phyloP scores from a whole-genome alignment of 2,329 filamentous ascomycete genomes.

The Pseudogymnoascus sp. region DNA sequence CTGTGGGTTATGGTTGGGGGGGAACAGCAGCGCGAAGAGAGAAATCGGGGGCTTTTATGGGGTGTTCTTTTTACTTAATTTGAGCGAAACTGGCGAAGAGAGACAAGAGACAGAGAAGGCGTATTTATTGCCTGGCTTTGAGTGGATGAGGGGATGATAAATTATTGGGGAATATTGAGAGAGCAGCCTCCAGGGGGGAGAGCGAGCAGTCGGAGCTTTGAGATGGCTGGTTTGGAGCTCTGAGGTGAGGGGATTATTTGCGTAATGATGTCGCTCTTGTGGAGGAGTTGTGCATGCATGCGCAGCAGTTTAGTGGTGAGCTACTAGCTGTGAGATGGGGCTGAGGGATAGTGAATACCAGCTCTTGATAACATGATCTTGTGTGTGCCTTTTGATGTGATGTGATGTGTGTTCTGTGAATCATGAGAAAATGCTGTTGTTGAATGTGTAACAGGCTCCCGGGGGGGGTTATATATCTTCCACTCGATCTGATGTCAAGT shows the following conservation, averaged over 20 bases:
- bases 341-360: slow-evolving; percentile 12
- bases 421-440: background rate
- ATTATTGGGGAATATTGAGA: background rate
- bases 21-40: background rate
- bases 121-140: background rate
- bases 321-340: background rate
- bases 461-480: background rate
- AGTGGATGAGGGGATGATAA: background rate
- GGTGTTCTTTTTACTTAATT: slow-evolving; percentile 8
- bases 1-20: background rate
- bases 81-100: background rate
- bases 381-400: background rate
- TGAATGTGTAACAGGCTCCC: background rate
- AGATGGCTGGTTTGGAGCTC: background rate
- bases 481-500: background rate
- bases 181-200: background rate
- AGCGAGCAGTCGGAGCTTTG: background rate
- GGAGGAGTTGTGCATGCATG: slow-evolving; percentile 1
- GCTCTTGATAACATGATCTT: slow-evolving; percentile 6
- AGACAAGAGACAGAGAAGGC: background rate
- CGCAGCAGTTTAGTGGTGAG: background rate
- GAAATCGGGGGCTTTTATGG: background rate
- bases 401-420: background rate
- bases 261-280: background rate
- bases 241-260: background rate